These are phyloP conservation scores for Pseudoscleropodium purum DNA, from an alignment of 225 moss, liverwort and hornwort genomes.

Conservation along the genomic window DNA sequence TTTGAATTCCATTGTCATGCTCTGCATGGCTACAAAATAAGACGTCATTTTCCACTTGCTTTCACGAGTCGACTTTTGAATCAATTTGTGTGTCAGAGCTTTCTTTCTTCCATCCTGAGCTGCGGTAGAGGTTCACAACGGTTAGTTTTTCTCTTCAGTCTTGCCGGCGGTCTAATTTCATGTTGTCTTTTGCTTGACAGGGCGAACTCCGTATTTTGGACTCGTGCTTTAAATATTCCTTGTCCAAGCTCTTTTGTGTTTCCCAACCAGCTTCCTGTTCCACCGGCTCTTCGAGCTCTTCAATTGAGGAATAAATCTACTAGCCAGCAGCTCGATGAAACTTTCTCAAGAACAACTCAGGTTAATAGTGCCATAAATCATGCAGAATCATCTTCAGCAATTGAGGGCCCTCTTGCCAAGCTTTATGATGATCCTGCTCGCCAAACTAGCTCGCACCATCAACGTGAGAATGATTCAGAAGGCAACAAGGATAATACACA, in stretches of 20 bases:
- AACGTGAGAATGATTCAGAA: neutral
- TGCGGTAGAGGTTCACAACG: neutral
- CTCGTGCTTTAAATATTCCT: constrained; percentile 86
- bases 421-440: neutral
- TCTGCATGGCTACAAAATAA: neutral
- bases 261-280: constrained; percentile 44
- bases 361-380: neutral
- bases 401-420: neutral
- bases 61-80: neutral
- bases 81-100: neutral
- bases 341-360: neutral
- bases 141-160: neutral
- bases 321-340: neutral
- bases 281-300: constrained; percentile 13
- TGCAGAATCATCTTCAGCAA: constrained; percentile 5
- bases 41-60: neutral
- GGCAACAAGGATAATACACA: neutral
- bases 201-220: constrained; percentile 92
- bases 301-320: constrained; percentile 6
- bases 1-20: neutral
- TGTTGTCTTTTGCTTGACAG: constrained; percentile 35
- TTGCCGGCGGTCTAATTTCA: neutral
- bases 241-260: constrained; percentile 67
- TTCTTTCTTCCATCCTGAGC: neutral
- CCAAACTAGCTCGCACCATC: neutral